Evolutionary conservation across 441 rosid species (phyloP), one percentile per base, ranked within the genome.

Genomic region (Flueggea neowawraea): DNA sequence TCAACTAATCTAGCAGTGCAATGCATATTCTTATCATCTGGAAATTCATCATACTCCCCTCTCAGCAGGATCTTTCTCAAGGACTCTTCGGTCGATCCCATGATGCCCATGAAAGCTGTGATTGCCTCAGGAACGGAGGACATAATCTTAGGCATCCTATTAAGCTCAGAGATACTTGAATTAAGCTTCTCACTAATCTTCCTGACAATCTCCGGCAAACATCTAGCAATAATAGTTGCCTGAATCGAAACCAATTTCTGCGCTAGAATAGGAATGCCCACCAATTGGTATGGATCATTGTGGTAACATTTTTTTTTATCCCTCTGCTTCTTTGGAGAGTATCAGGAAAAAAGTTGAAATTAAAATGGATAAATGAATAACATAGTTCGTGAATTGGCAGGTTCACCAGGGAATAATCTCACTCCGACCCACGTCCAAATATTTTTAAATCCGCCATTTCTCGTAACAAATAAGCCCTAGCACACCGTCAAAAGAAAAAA

Each of bases 321-420:
- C 7, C 32, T 64, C 6, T 16, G n/a, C n/a, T 31, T 33, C 9
- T 2, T 50, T 47, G 54, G 52, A 55, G 45, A 51, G 17, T 12
- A 11, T 22, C 52, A 58, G 22, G 14, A 65, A 44, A 49, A 39
- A 61, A 61, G 55, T 58, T 54, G 64, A 57, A 49, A 61, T 17
- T 48, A 54, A 52, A 15, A 36, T 55, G 16, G 31, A 66, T 60
- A 69, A 16, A 47, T 62, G 16, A 61, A 57, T 73, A 56, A 57
- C 49, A 67, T 47, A 22, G 59, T 67, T 67, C 48, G 60, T 66
- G 12, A 65, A 61, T 78, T 83, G 73, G 77, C 92, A 91, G 99
- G 97, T 79, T 91, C 99, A 68, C 94, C 96, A 44, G 85, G 85
- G 71, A 83, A 78, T 75, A 95, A 87, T 82, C 84, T 87, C 61